Evolutionary conservation across 306 rosid genomes (phyloP), one percentile per base, ranked within the genome.

Genomic region (Senna siamea): DNA sequence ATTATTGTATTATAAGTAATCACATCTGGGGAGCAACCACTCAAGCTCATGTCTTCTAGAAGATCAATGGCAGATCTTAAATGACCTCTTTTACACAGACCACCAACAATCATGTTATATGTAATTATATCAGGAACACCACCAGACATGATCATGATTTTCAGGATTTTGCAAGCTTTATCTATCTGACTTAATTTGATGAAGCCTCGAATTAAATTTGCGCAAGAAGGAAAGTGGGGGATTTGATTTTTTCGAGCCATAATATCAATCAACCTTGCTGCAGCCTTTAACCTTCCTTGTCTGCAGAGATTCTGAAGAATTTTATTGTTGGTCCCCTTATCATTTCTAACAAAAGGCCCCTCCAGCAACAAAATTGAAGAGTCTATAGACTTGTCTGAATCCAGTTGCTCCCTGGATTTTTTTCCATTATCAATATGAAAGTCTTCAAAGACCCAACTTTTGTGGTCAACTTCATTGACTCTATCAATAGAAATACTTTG

Each of bases 1-100:
- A 93, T 72, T 70, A 93, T 86, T 37, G 94, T 76, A 77, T 93
- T 93, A 50, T 91, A 93, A 1, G 97, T 89, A 70, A 87, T 82
- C 34, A 79, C 92, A 78, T 93, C 91, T 0, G 98, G 97, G 61
- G 92, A 82, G 88, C 97, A 93, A 56, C 98, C 98, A 79, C 94
- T 86, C 69, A 82, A 69, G 80, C 91, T 87, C 98, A 93, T 89
- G 46, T 87, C 86, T 30, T 87, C 94, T 79, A 89, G 69, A 63
- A 91, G 69, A 73, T 79, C 86, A 59, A 87, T 54, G 38, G 98
- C 96, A 72, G 86, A 80, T 58, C 78, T 72, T 59, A 91, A 52
- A 56, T 65, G 69, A 43, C 97, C 89, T 50, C 53, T 80, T 87
- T 56, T 91, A 78, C 98, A 91, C 37, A 84, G 79, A 71, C 89